Conservation (phyloP, 495 filamentous ascomycete species). For the Jackrogersella minutella region DNA sequence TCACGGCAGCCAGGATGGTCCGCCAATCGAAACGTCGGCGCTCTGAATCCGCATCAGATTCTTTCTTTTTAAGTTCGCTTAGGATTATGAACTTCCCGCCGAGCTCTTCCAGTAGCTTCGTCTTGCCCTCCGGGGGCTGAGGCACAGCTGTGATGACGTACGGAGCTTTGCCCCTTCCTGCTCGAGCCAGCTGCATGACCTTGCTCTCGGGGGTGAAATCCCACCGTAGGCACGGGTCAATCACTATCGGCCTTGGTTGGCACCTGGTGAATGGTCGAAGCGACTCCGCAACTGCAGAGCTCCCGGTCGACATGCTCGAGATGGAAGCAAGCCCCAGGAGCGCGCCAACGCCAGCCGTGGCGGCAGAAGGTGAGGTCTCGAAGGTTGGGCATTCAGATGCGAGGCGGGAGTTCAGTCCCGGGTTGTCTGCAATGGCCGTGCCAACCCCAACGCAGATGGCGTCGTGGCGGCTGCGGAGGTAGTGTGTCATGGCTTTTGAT, state of each 20-base stretch:
- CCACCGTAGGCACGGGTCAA: slow-evolving; percentile 80
- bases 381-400: slow-evolving; percentile 35
- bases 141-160: slow-evolving; percentile 66
- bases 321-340: slow-evolving; percentile 34
- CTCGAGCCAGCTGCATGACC: slow-evolving; percentile 68
- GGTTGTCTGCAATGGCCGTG: slow-evolving; percentile 86
- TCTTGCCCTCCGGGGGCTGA: slow-evolving; percentile 35
- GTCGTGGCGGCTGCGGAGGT: slow-evolving; percentile 80
- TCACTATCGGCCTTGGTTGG: slow-evolving; percentile 80
- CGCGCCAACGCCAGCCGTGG: slow-evolving; percentile 51
- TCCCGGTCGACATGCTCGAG: slow-evolving; percentile 21
- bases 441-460: slow-evolving; percentile 86
- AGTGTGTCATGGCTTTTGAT: slow-evolving; percentile 92
- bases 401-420: slow-evolving; percentile 80
- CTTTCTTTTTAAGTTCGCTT: not conserved
- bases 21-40: slow-evolving; percentile 63
- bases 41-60: not conserved
- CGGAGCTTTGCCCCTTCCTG: slow-evolving; percentile 74
- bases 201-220: slow-evolving; percentile 63
- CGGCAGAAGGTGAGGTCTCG: slow-evolving; percentile 10
- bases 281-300: slow-evolving; percentile 1
- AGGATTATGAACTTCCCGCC: slow-evolving; percentile 52
- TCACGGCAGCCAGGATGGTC: slow-evolving; percentile 65
- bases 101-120: slow-evolving; percentile 42
- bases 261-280: slow-evolving; percentile 26